A percentile compares a stretch with the other conserved stretches of the same genome.
These are phyloP conservation scores for Zangia roseola DNA, from an alignment of 768 basidiomycete species.

Conservation along the genomic window DNA sequence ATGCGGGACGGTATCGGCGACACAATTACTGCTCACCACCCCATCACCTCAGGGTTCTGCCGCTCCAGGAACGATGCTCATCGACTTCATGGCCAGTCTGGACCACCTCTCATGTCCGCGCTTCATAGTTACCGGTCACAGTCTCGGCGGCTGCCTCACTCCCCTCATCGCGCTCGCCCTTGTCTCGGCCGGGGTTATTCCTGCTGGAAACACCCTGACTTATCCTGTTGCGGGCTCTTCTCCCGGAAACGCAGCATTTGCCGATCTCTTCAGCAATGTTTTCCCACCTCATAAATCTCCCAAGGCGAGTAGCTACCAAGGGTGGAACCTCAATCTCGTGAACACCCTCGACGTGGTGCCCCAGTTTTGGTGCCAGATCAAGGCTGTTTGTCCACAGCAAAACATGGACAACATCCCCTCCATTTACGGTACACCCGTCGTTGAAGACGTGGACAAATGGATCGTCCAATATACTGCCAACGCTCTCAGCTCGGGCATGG, in stretches of 20 bases:
- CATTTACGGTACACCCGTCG: slow-evolving; percentile 7
- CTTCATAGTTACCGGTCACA: slow-evolving; percentile 9
- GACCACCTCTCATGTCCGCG: background rate
- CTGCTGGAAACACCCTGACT: background rate
- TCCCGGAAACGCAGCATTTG: slow-evolving; percentile 2
- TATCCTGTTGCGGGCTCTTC: slow-evolving; percentile 4
- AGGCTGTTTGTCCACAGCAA: background rate
- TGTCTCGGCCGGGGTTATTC: background rate
- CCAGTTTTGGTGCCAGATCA: background rate
- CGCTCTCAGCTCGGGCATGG: background rate
- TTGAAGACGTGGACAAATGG: background rate
- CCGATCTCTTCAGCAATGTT: background rate
- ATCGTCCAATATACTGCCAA: background rate
- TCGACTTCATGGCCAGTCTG: slow-evolving; percentile 3
- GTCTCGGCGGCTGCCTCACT: slow-evolving; percentile 12
- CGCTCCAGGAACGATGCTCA: background rate
- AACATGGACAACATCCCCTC: slow-evolving; percentile 13
- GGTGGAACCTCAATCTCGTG: background rate
- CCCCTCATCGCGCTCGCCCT: slow-evolving; percentile 12
- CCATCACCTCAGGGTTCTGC: background rate
- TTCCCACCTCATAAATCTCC: background rate
- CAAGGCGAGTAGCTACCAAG: slow-evolving; percentile 7
- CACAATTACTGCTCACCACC: slow-evolving; percentile 1
- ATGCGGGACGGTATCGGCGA: background rate
- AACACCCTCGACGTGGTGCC: background rate